phyloP scores from a whole-genome alignment of 1,284 basidiomycete species.

The Ustilago sp. region DNA sequence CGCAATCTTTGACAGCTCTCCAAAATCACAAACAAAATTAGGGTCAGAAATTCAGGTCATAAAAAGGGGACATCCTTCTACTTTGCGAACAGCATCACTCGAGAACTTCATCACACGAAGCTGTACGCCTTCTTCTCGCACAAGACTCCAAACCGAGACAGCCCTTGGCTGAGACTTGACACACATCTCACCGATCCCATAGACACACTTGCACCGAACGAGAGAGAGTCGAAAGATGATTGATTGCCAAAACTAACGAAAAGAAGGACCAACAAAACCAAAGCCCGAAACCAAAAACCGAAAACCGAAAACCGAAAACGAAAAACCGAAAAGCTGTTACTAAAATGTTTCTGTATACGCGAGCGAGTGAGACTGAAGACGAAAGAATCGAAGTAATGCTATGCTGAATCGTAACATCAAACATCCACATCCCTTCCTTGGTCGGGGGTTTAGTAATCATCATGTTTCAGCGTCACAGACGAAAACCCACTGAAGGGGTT shows the following conservation, averaged over 20 bases:
- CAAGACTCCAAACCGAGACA: neutral
- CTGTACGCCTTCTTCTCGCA: too few relatives aligned
- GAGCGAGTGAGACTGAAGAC: neutral
- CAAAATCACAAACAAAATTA: neutral
- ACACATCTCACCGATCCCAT: neutral
- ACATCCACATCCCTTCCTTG: too few relatives aligned
- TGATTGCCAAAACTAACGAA: slow-evolving; percentile 2
- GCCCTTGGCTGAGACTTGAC: too few relatives aligned
- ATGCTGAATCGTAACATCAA: slow-evolving; percentile 12
- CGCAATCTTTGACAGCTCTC: slow-evolving; percentile 1
- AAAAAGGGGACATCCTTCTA: neutral
- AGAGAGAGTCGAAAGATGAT: slow-evolving; percentile 1
- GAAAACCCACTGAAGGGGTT: slow-evolving; percentile 67
- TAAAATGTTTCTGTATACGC: neutral
- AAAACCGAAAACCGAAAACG: neutral
- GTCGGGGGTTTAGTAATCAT: slow-evolving; percentile 29
- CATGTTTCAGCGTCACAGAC: slow-evolving; percentile 58
- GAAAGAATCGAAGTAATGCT: neutral
- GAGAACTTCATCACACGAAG: neutral
- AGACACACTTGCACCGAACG: neutral
- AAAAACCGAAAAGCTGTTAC: neutral
- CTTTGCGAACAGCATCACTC: neutral
- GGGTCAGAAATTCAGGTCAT: neutral
- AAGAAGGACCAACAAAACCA: neutral
- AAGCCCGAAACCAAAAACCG: neutral